These are phyloP conservation scores for Chaetomium olivaceum DNA, from an alignment of 2,329 filamentous ascomycete species.

Conservation along the genomic window DNA sequence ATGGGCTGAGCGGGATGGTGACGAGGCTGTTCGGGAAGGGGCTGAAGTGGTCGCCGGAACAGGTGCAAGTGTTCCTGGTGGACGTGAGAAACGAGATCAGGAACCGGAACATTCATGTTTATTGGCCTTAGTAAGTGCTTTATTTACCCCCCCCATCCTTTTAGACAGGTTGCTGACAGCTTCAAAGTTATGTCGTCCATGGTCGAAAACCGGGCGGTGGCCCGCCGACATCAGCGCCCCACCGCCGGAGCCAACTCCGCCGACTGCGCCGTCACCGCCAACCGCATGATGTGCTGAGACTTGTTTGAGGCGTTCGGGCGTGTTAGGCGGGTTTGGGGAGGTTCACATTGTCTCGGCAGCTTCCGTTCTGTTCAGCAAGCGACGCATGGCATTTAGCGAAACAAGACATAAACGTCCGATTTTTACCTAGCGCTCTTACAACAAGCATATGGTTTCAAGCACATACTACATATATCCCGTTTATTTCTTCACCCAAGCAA, in stretches of 20 bases:
- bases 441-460: not conserved
- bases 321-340: not conserved
- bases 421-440: not conserved
- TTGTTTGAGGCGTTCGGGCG: not conserved
- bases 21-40: constrained; percentile 27
- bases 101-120: constrained; percentile 27
- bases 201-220: constrained; percentile 18
- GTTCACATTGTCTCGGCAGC: not conserved
- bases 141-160: not conserved
- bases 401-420: not conserved
- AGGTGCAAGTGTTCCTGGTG: constrained; percentile 30
- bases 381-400: not conserved
- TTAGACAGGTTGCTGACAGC: not conserved
- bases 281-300: not conserved
- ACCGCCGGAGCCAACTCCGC: not conserved
- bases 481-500: not conserved
- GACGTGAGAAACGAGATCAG: constrained; percentile 28
- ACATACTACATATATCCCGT: not conserved
- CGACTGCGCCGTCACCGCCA: not conserved
- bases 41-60: constrained; percentile 28
- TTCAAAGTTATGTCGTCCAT: constrained; percentile 18
- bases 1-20: constrained; percentile 28
- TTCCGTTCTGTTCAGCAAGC: not conserved
- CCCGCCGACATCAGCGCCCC: not conserved
- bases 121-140: constrained; percentile 32